phyloP scores from a whole-genome alignment of 164 flowering plant genomes.

The Houttuynia cordata region DNA sequence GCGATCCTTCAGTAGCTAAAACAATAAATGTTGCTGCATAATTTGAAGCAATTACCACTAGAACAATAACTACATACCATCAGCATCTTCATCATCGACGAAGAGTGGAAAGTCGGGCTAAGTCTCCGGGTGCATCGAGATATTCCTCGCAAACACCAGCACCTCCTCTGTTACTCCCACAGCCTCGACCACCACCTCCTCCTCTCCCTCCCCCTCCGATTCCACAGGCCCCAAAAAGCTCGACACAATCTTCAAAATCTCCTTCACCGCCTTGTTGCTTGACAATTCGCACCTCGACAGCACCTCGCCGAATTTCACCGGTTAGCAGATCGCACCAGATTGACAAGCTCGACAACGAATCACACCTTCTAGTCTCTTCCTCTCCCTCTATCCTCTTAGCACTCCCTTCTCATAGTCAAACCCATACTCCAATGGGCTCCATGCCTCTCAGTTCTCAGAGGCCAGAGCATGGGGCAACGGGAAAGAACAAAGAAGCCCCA shows the following conservation, averaged over 20 bases:
- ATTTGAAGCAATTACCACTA: not conserved
- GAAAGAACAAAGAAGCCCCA: too few relatives aligned
- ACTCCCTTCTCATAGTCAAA: too few relatives aligned
- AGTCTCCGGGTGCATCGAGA: constrained; percentile 92
- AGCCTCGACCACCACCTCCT: constrained; percentile 18
- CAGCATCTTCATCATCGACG: constrained; percentile 68
- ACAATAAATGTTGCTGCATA: not conserved
- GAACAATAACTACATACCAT: constrained; percentile 32
- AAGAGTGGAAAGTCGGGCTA: constrained; percentile 89
- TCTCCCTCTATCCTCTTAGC: too few relatives aligned
- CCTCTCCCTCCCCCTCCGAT: constrained; percentile 18
- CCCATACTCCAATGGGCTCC: too few relatives aligned
- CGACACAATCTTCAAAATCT: constrained; percentile 30
- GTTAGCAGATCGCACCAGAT: too few relatives aligned
- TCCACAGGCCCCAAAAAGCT: constrained; percentile 23
- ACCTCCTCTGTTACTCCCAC: constrained; percentile 80
- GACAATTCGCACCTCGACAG: too few relatives aligned
- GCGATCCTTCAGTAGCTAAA: not conserved
- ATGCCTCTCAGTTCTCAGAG: too few relatives aligned
- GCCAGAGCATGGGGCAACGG: too few relatives aligned
- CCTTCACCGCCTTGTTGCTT: constrained; percentile 18
- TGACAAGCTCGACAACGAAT: too few relatives aligned
- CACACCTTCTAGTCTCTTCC: too few relatives aligned
- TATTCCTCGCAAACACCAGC: constrained; percentile 77
- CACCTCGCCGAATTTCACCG: too few relatives aligned